These are phyloP conservation scores for Fusarium lateritium DNA, from an alignment of 2,329 filamentous ascomycete genomes.

Conservation along the genomic window DNA sequence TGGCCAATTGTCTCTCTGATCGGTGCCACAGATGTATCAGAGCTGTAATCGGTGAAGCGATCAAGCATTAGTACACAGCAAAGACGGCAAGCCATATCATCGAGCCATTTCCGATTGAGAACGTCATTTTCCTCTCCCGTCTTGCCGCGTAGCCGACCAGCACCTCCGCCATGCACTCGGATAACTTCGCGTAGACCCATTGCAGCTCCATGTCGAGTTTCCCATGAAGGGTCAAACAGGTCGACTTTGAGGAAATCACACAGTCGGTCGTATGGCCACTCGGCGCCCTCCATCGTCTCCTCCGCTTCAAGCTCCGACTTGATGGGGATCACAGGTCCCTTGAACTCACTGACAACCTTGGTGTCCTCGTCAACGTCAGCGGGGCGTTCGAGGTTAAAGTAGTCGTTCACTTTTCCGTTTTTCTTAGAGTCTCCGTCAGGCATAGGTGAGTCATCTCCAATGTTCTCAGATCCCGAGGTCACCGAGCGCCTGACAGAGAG, in stretches of 20 bases:
- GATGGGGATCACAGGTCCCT: constrained; percentile 83
- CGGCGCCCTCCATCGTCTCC: constrained; percentile 80
- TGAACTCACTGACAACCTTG: constrained; percentile 96
- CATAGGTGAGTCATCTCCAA: constrained; percentile 72
- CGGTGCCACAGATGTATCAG: constrained; percentile 95
- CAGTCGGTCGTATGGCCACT: constrained; percentile 95
- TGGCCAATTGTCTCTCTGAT: constrained; percentile 97
- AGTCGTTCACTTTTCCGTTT: constrained; percentile 80
- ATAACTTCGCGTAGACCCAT: constrained; percentile 95
- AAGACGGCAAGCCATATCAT: constrained; percentile 94
- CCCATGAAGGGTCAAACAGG: constrained; percentile 94
- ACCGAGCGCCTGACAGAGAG: constrained; percentile 78
- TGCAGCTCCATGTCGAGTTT: constrained; percentile 94
- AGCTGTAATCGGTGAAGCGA: constrained; percentile 97
- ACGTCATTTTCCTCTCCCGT: constrained; percentile 80
- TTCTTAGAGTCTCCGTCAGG: constrained; percentile 68
- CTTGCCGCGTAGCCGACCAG: constrained; percentile 82
- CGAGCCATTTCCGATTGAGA: constrained; percentile 88
- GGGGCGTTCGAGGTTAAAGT: constrained; percentile 89
- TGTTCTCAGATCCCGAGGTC: constrained; percentile 72
- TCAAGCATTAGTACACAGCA: constrained; percentile 98
- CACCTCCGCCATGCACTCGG: constrained; percentile 90
- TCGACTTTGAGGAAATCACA: constrained; percentile 96
- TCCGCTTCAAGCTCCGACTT: constrained; percentile 89
- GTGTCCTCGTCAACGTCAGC: constrained; percentile 87